Conservation (phyloP, 2,329 filamentous ascomycete species). For the Tolypocladium endophyticum region DNA sequence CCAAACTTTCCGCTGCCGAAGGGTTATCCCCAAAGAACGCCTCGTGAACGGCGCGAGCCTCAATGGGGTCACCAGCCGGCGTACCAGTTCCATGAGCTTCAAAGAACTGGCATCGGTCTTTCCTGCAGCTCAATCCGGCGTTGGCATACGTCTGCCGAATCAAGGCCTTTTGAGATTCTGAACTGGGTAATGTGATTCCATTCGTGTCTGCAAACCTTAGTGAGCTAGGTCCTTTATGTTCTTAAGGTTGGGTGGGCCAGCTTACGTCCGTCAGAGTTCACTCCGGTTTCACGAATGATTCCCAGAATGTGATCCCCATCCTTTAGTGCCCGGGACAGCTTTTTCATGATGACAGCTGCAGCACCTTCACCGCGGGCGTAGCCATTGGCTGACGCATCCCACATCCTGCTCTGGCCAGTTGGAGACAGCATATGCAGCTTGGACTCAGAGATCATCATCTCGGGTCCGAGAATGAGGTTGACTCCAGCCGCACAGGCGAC, state of each 20-base stretch:
- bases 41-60: constrained; percentile 24
- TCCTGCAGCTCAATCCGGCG: constrained; percentile 25
- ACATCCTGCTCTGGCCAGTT: constrained; percentile 9
- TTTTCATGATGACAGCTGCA: constrained; percentile 32
- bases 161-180: constrained; percentile 8
- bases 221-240: neutral
- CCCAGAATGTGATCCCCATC: constrained; percentile 28
- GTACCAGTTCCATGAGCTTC: constrained; percentile 33
- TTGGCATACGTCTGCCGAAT: constrained; percentile 15
- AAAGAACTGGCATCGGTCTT: constrained; percentile 28
- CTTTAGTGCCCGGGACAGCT: constrained; percentile 27
- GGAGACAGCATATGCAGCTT: constrained; percentile 6
- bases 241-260: neutral
- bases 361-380: constrained; percentile 31
- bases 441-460: neutral
- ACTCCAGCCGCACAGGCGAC: constrained; percentile 28
- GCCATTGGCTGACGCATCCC: constrained; percentile 31
- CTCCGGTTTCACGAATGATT: constrained; percentile 20
- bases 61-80: constrained; percentile 12
- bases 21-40: constrained; percentile 21
- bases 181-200: constrained; percentile 23
- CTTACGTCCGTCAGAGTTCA: constrained; percentile 26
- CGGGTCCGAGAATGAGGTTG: constrained; percentile 21
- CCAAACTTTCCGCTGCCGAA: too few species aligned
- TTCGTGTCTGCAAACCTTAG: constrained; percentile 12